Evolutionary conservation across 1,139 yeast species (phyloP).

Genomic region (Suhomyces ambrosiae): DNA sequence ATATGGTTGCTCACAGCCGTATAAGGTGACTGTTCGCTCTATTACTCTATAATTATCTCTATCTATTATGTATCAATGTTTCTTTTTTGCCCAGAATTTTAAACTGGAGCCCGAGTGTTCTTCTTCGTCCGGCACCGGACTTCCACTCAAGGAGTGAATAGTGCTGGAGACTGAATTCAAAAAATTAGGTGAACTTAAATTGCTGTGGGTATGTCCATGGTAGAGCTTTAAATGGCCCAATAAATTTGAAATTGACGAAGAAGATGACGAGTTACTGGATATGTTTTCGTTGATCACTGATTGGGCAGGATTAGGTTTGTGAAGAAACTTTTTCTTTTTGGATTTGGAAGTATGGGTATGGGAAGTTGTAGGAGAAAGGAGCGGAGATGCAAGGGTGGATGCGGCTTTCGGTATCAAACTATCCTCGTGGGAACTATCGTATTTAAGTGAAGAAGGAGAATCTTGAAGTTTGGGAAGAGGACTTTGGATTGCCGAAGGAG

Average conservation of each 20-base stretch:
- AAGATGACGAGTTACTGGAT: conserved; percentile 18
- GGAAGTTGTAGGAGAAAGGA: conserved; percentile 14
- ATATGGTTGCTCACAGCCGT: too few species aligned
- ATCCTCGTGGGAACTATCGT: neutral
- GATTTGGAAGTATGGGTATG: conserved; percentile 4
- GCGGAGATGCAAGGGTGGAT: conserved; percentile 12
- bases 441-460: conserved; percentile 8
- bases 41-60: conserved; percentile 9
- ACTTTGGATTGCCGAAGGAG: neutral
- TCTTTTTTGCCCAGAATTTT: conserved; percentile 19
- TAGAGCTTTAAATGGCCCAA: conserved; percentile 31
- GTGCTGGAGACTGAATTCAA: conserved; percentile 9
- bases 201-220: conserved; percentile 10
- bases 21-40: too few species aligned
- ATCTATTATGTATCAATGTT: conserved; percentile 12
- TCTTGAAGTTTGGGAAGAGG: neutral
- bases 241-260: conserved; percentile 29
- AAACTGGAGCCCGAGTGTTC: conserved; percentile 9
- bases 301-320: conserved; percentile 8
- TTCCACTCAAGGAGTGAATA: conserved; percentile 8
- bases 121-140: conserved; percentile 9
- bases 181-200: conserved; percentile 6
- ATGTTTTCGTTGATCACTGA: conserved; percentile 4
- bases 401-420: conserved; percentile 9
- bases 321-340: conserved; percentile 12